phyloP scores from a whole-genome alignment of 2,329 filamentous ascomycete genomes.

The Oidium heveae region DNA sequence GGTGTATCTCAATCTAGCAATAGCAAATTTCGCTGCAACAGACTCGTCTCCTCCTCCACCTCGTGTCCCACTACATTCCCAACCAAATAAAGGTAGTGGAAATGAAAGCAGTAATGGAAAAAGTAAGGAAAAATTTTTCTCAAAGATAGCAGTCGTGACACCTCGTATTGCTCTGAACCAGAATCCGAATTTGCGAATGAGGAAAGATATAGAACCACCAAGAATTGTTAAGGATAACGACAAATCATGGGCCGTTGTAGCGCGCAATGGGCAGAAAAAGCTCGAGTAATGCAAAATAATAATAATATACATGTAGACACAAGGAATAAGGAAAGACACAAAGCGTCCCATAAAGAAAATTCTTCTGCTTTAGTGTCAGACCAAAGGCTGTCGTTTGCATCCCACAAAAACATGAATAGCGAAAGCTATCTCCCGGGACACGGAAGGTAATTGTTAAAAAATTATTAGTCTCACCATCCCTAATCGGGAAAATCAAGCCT shows the following conservation, averaged over 20 bases:
- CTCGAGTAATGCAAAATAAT: not conserved
- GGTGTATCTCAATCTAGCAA: not conserved
- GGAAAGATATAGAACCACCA: not conserved
- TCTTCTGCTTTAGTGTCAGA: not conserved
- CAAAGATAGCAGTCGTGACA: not conserved
- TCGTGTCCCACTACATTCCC: not conserved
- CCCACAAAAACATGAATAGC: not conserved
- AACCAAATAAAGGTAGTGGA: no score
- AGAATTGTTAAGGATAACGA: not conserved
- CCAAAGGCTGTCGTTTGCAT: not conserved
- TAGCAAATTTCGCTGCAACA: not conserved
- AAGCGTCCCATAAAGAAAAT: not conserved
- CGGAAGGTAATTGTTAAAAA: no score
- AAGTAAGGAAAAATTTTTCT: not conserved
- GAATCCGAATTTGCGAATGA: not conserved
- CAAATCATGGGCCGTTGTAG: not conserved
- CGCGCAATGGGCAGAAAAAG: not conserved
- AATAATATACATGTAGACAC: not conserved
- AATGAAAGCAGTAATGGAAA: not conserved
- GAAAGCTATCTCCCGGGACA: not conserved
- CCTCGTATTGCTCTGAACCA: not conserved
- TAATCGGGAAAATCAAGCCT: not conserved
- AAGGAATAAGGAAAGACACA: not conserved
- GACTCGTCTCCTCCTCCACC: not conserved
- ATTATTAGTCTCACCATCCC: not conserved